Percentiles rank a stretch among this genome's conserved stretches.
Conservation (phyloP, 495 filamentous ascomycete species). For the Recurvomyces mirabilis region DNA sequence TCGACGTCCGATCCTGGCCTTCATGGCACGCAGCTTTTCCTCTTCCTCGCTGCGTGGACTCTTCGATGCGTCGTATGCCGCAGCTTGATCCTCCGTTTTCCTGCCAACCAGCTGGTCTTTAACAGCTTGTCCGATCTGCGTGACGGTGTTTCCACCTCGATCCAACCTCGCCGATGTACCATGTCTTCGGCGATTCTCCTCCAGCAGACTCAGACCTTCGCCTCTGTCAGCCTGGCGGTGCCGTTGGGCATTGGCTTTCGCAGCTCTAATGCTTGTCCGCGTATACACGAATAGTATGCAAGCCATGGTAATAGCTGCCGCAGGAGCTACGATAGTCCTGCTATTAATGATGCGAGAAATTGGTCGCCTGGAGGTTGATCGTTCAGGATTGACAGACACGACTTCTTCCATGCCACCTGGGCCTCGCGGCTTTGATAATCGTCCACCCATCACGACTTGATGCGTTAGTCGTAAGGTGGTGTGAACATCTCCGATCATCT, state of each 20-base stretch:
- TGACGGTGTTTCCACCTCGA: slow-evolving; percentile 21
- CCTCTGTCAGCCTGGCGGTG: slow-evolving; percentile 30
- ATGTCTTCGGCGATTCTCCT: slow-evolving; percentile 27
- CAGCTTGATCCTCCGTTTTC: slow-evolving; percentile 1
- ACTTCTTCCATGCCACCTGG: background rate
- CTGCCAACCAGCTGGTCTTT: slow-evolving; percentile 2
- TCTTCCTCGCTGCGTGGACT: slow-evolving; percentile 7
- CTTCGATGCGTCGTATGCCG: background rate
- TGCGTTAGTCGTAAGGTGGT: background rate
- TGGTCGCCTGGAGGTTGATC: slow-evolving; percentile 1
- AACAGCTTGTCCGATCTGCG: slow-evolving; percentile 4
- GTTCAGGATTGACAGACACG: background rate
- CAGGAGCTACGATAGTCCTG: slow-evolving; percentile 28
- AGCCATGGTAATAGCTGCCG: slow-evolving; percentile 40
- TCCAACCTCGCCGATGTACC: slow-evolving; percentile 27
- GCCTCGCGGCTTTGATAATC: background rate
- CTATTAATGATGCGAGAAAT: slow-evolving; percentile 12
- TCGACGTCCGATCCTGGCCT: too few species aligned
- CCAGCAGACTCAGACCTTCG: slow-evolving; percentile 28
- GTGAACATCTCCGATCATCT: background rate
- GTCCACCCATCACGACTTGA: background rate
- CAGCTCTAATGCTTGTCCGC: slow-evolving; percentile 34
- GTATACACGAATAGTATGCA: slow-evolving; percentile 36
- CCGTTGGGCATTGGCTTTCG: slow-evolving; percentile 33
- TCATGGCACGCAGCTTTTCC: slow-evolving; percentile 1